Base-by-base conservation (phyloP, 1,139 yeast species). In the Meyerozyma sp. region DNA sequence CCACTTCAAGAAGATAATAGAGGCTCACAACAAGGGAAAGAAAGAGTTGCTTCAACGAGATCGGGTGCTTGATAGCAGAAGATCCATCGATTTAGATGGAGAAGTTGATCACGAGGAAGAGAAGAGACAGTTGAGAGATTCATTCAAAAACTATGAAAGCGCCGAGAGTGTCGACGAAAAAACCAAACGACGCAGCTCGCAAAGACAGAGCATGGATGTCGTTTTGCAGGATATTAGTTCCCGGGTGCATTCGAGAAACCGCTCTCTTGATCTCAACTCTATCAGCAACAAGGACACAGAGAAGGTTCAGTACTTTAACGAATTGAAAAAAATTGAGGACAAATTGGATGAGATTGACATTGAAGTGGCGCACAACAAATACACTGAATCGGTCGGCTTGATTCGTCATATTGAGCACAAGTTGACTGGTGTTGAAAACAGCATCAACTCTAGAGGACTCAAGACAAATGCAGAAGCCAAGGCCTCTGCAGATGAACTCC, bases 331-430 rank as follows among this genome's bases (percentile, higher is more conserved):
- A 40, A 69, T 82, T 36, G 88, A 82, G 50, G 86, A 82, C 44
- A 66, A 73, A 41, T 68, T 84, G 27, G 86, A 82, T 48, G 88
- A 83, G 47, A 72, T 83, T 28, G 93, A 84, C 56, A 78, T 82
- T 25, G 72, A 73, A 46, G 73, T 84, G 28, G 83, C 88, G 6
- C 85, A 82, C 54, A 77, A 81, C 46, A 73, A 73, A 47, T 82
- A 74, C 54, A 63, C 65, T 21, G 78, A 70, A 41, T 81, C 86
- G 0, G 83, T 81, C 2, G 79, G 77, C 4, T 60, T 73, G 34
- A 68, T 81, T 40, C 63, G 67, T 16, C 73, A 70, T 48, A 68
- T 75, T 25, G 75, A 73, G 42, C 54, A 61, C 11, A 67, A 68
- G 44, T 53, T 72, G 27, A 44, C 46, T 14, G 42, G 44, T n/a